Percentiles rank a stretch among this genome's conserved stretches.
phyloP scores from a whole-genome alignment of 441 rosid genomes.

The Cnidoscolus chayamansa region DNA sequence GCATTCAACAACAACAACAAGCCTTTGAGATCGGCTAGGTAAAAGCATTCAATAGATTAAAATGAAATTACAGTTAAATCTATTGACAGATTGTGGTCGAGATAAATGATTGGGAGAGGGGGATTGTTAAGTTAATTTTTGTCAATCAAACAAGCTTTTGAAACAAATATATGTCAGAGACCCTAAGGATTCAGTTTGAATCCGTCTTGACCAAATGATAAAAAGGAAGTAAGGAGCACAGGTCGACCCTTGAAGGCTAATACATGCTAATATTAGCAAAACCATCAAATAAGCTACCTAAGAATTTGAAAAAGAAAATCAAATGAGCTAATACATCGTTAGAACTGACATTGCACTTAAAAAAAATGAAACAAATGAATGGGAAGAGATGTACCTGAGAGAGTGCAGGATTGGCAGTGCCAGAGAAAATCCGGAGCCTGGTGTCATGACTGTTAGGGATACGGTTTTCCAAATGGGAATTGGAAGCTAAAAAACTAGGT shows the following conservation, averaged over 20 bases:
- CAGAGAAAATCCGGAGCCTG: conserved; percentile 78
- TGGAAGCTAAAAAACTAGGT: conserved; percentile 39
- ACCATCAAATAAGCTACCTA: neutral
- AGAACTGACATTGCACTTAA: neutral
- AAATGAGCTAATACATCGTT: neutral
- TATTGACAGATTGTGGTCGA: neutral
- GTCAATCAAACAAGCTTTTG: neutral
- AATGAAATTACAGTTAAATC: neutral
- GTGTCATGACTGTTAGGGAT: conserved; percentile 41
- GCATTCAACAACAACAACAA: no score
- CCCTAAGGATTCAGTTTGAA: neutral
- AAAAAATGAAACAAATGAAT: neutral
- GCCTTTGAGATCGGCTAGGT: no score
- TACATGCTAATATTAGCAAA: no score
- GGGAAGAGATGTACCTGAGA: conserved; percentile 49
- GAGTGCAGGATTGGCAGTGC: conserved; percentile 87
- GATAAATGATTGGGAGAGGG: neutral
- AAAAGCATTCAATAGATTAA: neutral
- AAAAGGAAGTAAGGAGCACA: neutral
- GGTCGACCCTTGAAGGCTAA: neutral
- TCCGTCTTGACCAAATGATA: neutral
- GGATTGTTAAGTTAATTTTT: no score
- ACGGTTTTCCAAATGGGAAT: conserved; percentile 31
- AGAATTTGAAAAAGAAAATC: neutral
- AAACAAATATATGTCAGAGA: neutral